These are phyloP conservation scores for Salvia rosmarinus DNA, from an alignment of 257 asterid genomes.

Conservation along the genomic window DNA sequence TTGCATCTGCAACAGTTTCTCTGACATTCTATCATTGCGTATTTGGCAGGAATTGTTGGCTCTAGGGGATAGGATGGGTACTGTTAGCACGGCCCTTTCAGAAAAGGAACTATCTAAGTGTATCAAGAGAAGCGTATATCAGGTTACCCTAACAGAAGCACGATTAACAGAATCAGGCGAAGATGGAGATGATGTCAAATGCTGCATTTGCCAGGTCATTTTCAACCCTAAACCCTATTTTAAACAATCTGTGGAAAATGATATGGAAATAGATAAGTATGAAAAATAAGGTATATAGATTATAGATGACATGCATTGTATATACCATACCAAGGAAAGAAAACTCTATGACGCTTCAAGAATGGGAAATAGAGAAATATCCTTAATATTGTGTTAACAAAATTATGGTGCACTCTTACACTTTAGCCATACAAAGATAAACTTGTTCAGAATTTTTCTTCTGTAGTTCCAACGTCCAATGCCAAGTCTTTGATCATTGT, in stretches of 20 bases:
- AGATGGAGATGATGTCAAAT: constrained; percentile 64
- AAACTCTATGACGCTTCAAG: too few species aligned
- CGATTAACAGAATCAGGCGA: constrained; percentile 36
- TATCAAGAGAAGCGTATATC: constrained; percentile 58
- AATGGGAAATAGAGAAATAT: too few species aligned
- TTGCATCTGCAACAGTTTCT: neutral
- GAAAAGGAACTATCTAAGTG: constrained; percentile 71
- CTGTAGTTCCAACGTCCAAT: too few species aligned
- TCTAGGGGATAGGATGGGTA: constrained; percentile 92
- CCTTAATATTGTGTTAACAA: too few species aligned
- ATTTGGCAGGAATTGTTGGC: constrained; percentile 80
- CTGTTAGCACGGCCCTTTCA: constrained; percentile 86
- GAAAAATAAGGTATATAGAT: neutral
- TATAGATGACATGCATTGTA: neutral
- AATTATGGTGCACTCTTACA: too few species aligned
- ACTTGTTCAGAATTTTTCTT: too few species aligned
- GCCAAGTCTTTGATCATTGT: too few species aligned
- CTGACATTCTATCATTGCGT: neutral
- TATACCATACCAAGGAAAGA: too few species aligned
- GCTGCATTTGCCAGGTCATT: constrained; percentile 89
- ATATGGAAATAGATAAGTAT: neutral
- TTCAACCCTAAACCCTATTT: too few species aligned
- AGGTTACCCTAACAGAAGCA: constrained; percentile 36
- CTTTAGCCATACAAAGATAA: too few species aligned
- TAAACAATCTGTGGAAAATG: too few species aligned